Evolutionary conservation across 2,329 filamentous ascomycete genomes (phyloP).

Genomic region (Dactylellina leptospora): DNA sequence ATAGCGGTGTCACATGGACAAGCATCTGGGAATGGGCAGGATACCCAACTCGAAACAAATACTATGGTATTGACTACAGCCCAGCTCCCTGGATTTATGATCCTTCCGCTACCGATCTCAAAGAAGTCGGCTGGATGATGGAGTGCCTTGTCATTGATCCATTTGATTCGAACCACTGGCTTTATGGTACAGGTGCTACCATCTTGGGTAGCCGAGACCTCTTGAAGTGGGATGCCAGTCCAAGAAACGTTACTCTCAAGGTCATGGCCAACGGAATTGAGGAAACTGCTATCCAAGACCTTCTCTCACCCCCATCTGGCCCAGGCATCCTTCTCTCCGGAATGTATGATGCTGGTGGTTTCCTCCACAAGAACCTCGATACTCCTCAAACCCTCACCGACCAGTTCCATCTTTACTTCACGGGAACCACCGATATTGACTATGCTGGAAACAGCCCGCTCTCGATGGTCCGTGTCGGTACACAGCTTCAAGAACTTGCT

Average conservation of each 20-base stretch:
- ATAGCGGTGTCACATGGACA: constrained; percentile 68
- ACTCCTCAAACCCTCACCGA: constrained; percentile 61
- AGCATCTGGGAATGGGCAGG: constrained; percentile 66
- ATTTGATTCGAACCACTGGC: constrained; percentile 69
- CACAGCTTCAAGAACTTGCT: constrained; percentile 62
- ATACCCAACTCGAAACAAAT: constrained; percentile 63
- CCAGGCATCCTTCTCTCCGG: constrained; percentile 65
- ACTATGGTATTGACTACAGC: constrained; percentile 64
- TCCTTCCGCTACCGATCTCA: constrained; percentile 63
- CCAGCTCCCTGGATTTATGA: constrained; percentile 68
- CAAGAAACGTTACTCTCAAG: constrained; percentile 63
- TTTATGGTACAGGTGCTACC: constrained; percentile 70
- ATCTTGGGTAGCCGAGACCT: constrained; percentile 67
- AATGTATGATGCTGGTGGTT: constrained; percentile 66
- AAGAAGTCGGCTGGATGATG: constrained; percentile 70
- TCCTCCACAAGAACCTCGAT: constrained; percentile 61
- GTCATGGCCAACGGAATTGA: constrained; percentile 68
- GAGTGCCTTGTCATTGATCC: constrained; percentile 69
- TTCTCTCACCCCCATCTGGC: constrained; percentile 65
- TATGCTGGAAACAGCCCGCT: constrained; percentile 59
- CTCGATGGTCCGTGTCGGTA: constrained; percentile 66
- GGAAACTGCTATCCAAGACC: constrained; percentile 65
- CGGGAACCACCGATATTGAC: constrained; percentile 63
- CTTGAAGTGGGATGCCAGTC: constrained; percentile 66
- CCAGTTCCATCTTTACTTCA: constrained; percentile 65